These are phyloP conservation scores for Sabuloglossum arenarium DNA, from an alignment of 495 filamentous ascomycete genomes.

Conservation along the genomic window DNA sequence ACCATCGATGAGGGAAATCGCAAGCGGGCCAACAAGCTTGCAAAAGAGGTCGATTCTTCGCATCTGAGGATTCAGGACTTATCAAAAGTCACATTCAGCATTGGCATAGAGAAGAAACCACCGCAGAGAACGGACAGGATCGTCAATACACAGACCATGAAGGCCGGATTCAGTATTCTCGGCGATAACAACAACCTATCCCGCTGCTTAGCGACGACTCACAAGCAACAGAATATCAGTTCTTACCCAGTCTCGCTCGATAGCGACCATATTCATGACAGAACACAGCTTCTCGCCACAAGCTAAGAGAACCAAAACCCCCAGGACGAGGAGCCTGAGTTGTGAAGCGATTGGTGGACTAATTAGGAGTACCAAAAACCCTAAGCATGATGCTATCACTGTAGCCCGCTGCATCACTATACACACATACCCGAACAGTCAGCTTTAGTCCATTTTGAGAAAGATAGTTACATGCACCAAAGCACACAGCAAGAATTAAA, in stretches of 20 bases:
- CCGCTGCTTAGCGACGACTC: constrained; percentile 15
- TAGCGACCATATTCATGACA: constrained; percentile 34
- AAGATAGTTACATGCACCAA: no score
- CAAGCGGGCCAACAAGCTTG: constrained; percentile 39
- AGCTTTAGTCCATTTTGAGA: not conserved
- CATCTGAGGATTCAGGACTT: constrained; percentile 38
- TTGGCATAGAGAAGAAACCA: no score
- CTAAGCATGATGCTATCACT: constrained; percentile 8
- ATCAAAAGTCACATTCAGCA: not conserved
- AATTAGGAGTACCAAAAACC: constrained; percentile 1
- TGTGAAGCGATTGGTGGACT: not conserved
- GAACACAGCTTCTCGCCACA: constrained; percentile 35
- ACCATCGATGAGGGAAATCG: constrained; percentile 15
- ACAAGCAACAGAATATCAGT: constrained; percentile 10
- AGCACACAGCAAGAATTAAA: not conserved
- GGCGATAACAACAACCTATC: constrained; percentile 25
- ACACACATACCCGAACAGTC: not conserved
- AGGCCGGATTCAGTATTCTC: constrained; percentile 17
- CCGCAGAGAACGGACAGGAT: no score
- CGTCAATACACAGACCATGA: constrained; percentile 15
- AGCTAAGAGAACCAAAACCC: constrained; percentile 25
- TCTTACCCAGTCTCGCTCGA: constrained; percentile 47
- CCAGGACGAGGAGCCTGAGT: constrained; percentile 17
- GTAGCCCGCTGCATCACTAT: constrained; percentile 8
- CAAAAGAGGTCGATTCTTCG: constrained; percentile 51